Evolutionary conservation across 257 asterid genomes (phyloP).

Genomic region (Nicotiana knightiana): DNA sequence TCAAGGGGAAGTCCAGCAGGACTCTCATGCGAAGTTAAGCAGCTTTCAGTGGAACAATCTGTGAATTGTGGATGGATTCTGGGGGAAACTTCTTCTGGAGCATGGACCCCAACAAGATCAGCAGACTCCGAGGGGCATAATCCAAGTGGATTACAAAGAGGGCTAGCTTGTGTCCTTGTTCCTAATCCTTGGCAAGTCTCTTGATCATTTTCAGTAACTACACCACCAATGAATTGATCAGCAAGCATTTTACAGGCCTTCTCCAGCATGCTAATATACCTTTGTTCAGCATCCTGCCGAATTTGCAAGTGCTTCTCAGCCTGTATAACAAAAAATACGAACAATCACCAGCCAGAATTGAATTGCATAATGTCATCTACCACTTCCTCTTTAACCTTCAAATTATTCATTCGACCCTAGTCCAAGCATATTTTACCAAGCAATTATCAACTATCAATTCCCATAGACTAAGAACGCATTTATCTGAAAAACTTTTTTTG

Average conservation of each 20-base stretch:
- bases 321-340: constrained; percentile 29
- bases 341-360: neutral
- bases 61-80: constrained; percentile 36
- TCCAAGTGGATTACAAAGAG: constrained; percentile 20
- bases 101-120: constrained; percentile 24
- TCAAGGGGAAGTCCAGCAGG: constrained; percentile 48
- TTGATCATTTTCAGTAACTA: constrained; percentile 27
- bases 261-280: constrained; percentile 73
- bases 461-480: neutral
- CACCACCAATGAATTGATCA: constrained; percentile 60
- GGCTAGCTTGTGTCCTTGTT: constrained; percentile 19
- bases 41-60: constrained; percentile 71
- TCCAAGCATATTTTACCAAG: neutral
- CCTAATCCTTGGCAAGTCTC: constrained; percentile 35
- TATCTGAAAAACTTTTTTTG: neutral
- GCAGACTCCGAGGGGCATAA: constrained; percentile 38
- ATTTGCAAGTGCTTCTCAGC: constrained; percentile 78
- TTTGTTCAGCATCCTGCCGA: constrained; percentile 68
- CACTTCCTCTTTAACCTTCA: neutral
- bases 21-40: constrained; percentile 74
- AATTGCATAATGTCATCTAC: neutral
- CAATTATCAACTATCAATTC: neutral
- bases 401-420: neutral
- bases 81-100: constrained; percentile 32
- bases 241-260: constrained; percentile 75